Percentiles rank a stretch among this genome's conserved stretches.
Evolutionary conservation across 495 filamentous ascomycete genomes (phyloP).

Genomic region (Penicillium lagena): DNA sequence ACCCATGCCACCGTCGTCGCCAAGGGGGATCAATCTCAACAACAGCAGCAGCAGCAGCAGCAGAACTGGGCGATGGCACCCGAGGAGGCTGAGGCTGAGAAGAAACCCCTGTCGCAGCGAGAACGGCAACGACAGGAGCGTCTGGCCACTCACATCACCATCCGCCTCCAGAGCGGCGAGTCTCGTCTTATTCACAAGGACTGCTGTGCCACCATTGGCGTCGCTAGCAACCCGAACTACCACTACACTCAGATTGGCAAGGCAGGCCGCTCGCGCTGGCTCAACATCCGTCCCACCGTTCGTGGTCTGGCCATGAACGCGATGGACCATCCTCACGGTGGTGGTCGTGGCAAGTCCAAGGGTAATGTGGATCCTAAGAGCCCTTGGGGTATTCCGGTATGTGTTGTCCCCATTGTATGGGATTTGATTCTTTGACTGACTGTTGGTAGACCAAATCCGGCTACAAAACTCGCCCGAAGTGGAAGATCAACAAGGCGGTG

Average conservation of each 20-base stretch:
- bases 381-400: conserved; percentile 92
- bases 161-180: conserved; percentile 88
- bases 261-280: conserved; percentile 84
- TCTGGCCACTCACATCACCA: conserved; percentile 60
- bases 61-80: conserved; percentile 4
- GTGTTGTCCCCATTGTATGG: conserved; percentile 25
- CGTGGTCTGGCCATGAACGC: conserved; percentile 98
- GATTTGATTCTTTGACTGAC: conserved; percentile 9
- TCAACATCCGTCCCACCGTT: conserved; percentile 90
- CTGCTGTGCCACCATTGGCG: conserved; percentile 87
- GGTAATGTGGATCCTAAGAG: conserved; percentile 90
- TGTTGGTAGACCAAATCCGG: conserved; percentile 76
- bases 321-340: conserved; percentile 93
- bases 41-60: conserved; percentile 20
- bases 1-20: conserved; percentile 82
- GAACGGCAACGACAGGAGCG: conserved; percentile 47
- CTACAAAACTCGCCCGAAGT: conserved; percentile 82
- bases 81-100: conserved; percentile 1
- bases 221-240: conserved; percentile 87
- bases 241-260: conserved; percentile 90
- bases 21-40: conserved; percentile 63
- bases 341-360: conserved; percentile 98
- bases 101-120: conserved; percentile 27
- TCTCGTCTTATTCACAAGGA: conserved; percentile 80
- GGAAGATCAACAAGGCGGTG: conserved; percentile 76